Evolutionary conservation across 352 stramenopile genomes (phyloP).

Genomic region (Globisporangium paddicum): DNA sequence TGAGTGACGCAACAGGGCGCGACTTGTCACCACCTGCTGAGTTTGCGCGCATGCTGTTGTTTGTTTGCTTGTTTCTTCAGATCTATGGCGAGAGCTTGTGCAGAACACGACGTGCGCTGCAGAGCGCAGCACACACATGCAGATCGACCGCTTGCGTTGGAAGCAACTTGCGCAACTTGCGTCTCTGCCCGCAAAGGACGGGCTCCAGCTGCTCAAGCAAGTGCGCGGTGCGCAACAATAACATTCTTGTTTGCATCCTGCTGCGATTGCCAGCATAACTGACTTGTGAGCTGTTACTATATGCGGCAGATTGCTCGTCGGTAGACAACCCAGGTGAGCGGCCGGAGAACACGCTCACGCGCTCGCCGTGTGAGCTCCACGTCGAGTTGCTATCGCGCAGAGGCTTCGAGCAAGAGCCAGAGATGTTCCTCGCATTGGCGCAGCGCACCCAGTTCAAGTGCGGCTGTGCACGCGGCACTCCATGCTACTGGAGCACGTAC

Average conservation of each 20-base stretch:
- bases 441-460: constrained; percentile 54
- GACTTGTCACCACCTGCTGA: too few relatives aligned
- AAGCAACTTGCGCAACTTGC: constrained; percentile 30
- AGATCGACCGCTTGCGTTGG: constrained; percentile 18
- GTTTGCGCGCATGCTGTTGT: too few relatives aligned
- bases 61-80: constrained; percentile 18
- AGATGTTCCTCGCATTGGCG: constrained; percentile 30
- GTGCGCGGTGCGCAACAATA: constrained; percentile 26
- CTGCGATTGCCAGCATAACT: background rate
- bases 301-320: constrained; percentile 32
- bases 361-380: constrained; percentile 32
- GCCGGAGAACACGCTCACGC: constrained; percentile 40
- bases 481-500: constrained; percentile 84
- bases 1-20: too few relatives aligned
- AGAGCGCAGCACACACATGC: background rate
- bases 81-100: constrained; percentile 27
- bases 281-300: background rate
- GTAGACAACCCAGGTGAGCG: constrained; percentile 47
- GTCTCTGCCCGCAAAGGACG: constrained; percentile 11
- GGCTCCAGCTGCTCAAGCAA: constrained; percentile 26
- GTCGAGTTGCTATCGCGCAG: constrained; percentile 22
- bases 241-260: background rate
- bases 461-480: constrained; percentile 45
- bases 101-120: constrained; percentile 11
- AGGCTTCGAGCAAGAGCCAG: constrained; percentile 15